These are phyloP conservation scores for Blepharisma stoltei DNA, from an alignment of 73 alveolate genomes.

Conservation along the genomic window DNA sequence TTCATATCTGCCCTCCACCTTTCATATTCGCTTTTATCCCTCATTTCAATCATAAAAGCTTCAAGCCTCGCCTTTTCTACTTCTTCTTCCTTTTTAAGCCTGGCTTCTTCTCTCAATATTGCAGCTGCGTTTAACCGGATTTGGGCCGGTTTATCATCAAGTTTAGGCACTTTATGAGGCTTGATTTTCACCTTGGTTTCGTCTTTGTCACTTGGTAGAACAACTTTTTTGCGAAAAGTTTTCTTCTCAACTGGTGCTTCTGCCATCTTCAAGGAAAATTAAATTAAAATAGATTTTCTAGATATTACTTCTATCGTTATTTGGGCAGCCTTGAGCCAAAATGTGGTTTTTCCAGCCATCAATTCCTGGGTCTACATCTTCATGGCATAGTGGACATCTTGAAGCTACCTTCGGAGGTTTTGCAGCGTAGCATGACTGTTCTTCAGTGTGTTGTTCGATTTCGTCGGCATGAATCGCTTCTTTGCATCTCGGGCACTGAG, in stretches of 20 bases:
- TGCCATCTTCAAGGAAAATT: not conserved
- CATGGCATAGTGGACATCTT: constrained; percentile 97
- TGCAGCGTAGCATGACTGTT: constrained; percentile 37
- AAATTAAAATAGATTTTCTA: too few species aligned
- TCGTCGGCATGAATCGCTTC: constrained; percentile 85
- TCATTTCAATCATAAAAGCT: constrained; percentile 82
- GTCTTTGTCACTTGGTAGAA: constrained; percentile 25
- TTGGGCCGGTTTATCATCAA: constrained; percentile 73
- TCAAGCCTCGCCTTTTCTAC: constrained; percentile 87
- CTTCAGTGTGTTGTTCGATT: constrained; percentile 81
- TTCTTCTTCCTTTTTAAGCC: constrained; percentile 84
- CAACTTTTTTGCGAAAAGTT: constrained; percentile 33
- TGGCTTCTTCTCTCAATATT: constrained; percentile 89
- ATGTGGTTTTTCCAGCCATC: constrained; percentile 93
- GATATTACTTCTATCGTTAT: constrained; percentile 73
- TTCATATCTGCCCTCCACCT: constrained; percentile 90
- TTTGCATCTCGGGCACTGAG: constrained; percentile 87
- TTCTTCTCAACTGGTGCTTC: constrained; percentile 12
- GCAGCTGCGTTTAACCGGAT: constrained; percentile 97
- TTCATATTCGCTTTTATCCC: constrained; percentile 93
- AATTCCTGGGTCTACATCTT: constrained; percentile 78
- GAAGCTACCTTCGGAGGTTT: constrained; percentile 68
- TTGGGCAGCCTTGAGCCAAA: constrained; percentile 74
- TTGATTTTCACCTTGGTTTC: constrained; percentile 28
- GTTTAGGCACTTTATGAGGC: constrained; percentile 54